Conservation (phyloP, 2,329 filamentous ascomycete genomes). For the Hymenoscyphus scutula region DNA sequence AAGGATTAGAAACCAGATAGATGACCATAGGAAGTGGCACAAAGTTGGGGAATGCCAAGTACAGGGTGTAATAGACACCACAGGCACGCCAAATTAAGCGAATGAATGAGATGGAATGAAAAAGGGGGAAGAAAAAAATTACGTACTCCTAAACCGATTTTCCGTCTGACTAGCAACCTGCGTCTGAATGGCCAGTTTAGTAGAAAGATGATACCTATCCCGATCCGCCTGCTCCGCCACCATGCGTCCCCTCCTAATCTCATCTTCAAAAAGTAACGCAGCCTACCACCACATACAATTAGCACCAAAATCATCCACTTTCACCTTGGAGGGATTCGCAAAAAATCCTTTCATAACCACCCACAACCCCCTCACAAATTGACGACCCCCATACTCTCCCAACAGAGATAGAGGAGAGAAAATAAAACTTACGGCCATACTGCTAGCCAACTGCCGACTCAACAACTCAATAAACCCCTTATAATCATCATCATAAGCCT, state of each 20-base stretch:
- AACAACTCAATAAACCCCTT: constrained; percentile 60
- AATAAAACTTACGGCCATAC: constrained; percentile 46
- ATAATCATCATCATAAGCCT: constrained; percentile 72
- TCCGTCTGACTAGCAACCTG: constrained; percentile 53
- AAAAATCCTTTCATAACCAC: too few species aligned
- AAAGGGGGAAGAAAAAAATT: too few species aligned
- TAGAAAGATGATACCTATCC: constrained; percentile 64
- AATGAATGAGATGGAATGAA: too few species aligned
- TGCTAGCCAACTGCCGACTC: constrained; percentile 59
- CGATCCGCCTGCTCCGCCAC: constrained; percentile 65
- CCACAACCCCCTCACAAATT: not conserved
- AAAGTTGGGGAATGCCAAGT: too few species aligned
- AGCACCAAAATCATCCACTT: too few species aligned
- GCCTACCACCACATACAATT: constrained; percentile 38
- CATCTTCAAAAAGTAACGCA: constrained; percentile 68
- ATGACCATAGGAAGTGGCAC: too few species aligned
- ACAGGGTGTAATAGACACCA: too few species aligned
- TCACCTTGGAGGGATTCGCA: too few species aligned
- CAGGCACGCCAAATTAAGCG: too few species aligned
- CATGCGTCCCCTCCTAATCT: constrained; percentile 54
- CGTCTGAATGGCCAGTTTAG: constrained; percentile 59
- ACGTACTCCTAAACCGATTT: constrained; percentile 60
- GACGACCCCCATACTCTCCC: too few species aligned
- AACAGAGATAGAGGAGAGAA: too few species aligned
- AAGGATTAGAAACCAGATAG: not conserved